A percentile compares a stretch with the other conserved stretches of the same genome.
Conservation (phyloP, 23 red algal genomes). For the Cyanidiococcus yangmingshanensis region DNA sequence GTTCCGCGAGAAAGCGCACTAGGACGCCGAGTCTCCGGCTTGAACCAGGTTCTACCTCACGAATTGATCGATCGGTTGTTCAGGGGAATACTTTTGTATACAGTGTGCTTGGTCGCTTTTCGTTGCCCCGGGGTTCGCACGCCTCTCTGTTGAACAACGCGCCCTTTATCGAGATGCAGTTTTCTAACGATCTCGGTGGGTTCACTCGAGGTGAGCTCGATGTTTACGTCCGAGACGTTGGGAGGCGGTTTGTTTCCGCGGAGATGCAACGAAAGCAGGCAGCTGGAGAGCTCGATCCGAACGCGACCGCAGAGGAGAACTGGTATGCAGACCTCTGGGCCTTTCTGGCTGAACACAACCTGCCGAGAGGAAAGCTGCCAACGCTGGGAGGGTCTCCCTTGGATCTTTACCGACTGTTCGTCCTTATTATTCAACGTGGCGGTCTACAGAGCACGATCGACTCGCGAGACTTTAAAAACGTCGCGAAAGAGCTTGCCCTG, state of each 20-base stretch:
- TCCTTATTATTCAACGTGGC: slow-evolving; percentile 55
- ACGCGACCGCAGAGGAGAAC: background rate
- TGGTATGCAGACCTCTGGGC: slow-evolving; percentile 19
- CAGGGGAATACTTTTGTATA: too few species aligned
- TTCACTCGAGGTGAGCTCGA: background rate
- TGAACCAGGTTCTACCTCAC: too few species aligned
- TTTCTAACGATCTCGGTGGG: background rate
- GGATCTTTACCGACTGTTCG: slow-evolving; percentile 9
- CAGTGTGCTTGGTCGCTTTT: too few species aligned
- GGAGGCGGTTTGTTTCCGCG: background rate
- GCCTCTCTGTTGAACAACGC: too few species aligned
- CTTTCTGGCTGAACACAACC: background rate
- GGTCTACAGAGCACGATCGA: slow-evolving; percentile 67
- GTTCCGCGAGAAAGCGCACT: too few species aligned
- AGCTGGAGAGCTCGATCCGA: background rate
- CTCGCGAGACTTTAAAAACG: slow-evolving; percentile 75
- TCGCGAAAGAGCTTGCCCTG: slow-evolving; percentile 48
- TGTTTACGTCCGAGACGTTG: background rate
- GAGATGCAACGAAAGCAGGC: slow-evolving; percentile 21
- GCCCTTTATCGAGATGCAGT: too few species aligned
- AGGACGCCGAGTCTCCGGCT: too few species aligned
- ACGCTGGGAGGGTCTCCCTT: background rate
- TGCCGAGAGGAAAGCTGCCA: background rate
- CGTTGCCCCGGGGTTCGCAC: too few species aligned
- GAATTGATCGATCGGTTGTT: too few species aligned